Base-by-base conservation (phyloP, 225 moss, liverwort and hornwort species). In the Marchantia paleacea region DNA sequence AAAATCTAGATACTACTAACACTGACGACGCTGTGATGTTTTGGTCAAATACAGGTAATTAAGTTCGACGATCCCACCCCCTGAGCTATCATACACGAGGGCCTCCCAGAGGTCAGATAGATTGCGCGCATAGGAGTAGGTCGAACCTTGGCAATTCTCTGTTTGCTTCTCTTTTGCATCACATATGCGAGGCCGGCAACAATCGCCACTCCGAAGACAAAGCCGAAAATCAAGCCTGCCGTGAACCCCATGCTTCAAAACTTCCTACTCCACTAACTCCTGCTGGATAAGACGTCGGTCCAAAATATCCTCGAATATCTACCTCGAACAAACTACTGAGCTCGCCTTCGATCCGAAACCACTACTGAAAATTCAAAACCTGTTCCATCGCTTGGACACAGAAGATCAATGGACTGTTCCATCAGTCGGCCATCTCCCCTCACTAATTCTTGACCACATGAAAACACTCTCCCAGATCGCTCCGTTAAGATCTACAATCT, bases 111-210 rank as follows among this genome's bases (percentile, higher is more conserved):
- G 8, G 72, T 24, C 9, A 72, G 51, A 72, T n/a, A 50, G 29
- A 72, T 12, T 64, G 55, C 64, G 51, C 52, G 10, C 7, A 80
- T 50, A 75, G 47, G 60, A 47, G 80, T 30, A 81, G 61, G 55
- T 25, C 4, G 49, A 15, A 88, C 87, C 87, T 88, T 88, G 55
- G 65, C 80, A 67, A 79, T 60, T 64, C 88, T 85, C 75, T 83
- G 79, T 3, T 54, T 29, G 55, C 88, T 83, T 81, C 88, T 83
- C 85, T 83, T 85, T 83, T 85, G 85, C 88, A 88, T 88, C 88
- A 83, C 9, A 55, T 48, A 88, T 26, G 83, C 83, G 47, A 88
- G 76, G 26, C 78, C 65, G 47, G 69, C 81, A 18, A 88, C 81
- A 71, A 83, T 39, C 25, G 80, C 85, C 30, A 88, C 47, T 50